phyloP scores from a whole-genome alignment of 2,329 filamentous ascomycete genomes.

The Cladosporium sp. region DNA sequence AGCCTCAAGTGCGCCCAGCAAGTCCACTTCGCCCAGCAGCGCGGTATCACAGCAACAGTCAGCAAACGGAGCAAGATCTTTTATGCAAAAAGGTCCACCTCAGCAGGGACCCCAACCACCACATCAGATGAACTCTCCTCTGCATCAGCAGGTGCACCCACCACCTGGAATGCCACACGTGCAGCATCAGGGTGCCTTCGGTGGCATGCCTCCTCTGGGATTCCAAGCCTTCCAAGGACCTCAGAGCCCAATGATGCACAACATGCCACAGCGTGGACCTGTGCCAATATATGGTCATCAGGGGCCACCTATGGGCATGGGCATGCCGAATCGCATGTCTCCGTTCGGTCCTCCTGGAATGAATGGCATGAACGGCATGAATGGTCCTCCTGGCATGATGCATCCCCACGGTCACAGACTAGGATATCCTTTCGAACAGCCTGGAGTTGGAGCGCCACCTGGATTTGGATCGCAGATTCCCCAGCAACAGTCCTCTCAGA shows the following conservation, averaged over 20 bases:
- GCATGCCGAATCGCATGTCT: conserved; percentile 32
- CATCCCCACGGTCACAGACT: conserved; percentile 45
- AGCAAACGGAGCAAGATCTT: conserved; percentile 34
- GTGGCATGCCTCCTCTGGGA: conserved; percentile 48
- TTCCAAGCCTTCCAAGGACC: conserved; percentile 54
- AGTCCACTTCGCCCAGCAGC: conserved; percentile 55
- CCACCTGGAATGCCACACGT: conserved; percentile 53
- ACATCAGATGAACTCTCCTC: conserved; percentile 34
- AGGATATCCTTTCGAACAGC: conserved; percentile 49
- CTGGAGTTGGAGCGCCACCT: conserved; percentile 38
- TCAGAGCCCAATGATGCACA: conserved; percentile 52
- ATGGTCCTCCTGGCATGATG: conserved; percentile 50
- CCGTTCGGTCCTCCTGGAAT: conserved; percentile 57
- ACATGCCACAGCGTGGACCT: conserved; percentile 49
- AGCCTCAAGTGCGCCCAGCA: conserved; percentile 43
- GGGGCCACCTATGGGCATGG: conserved; percentile 47
- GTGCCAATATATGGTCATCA: conserved; percentile 54
- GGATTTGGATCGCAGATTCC: conserved; percentile 48
- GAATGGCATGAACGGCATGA: conserved; percentile 38
- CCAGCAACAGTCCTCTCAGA: conserved; percentile 27
- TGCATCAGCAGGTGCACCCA: conserved; percentile 58
- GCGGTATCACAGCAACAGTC: conserved; percentile 60
- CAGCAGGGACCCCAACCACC: conserved; percentile 52
- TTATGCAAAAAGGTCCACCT: conserved; percentile 37
- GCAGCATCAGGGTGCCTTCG: conserved; percentile 38